These are phyloP conservation scores for Termitomyces sp. DNA, from an alignment of 768 basidiomycete genomes.

Conservation along the genomic window DNA sequence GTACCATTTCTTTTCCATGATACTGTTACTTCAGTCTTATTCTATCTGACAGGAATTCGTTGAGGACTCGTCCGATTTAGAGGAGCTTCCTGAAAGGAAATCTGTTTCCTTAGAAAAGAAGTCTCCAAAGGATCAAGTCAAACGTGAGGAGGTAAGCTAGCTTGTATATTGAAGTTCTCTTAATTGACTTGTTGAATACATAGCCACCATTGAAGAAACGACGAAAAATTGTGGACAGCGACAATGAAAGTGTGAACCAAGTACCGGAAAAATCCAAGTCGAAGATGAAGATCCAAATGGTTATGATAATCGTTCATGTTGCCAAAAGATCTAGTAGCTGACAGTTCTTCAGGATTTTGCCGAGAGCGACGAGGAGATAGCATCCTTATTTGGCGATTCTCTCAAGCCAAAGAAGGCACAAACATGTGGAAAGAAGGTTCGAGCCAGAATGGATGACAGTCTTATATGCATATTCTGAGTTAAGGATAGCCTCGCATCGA, in stretches of 20 bases:
- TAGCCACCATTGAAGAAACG: slow-evolving; percentile 3
- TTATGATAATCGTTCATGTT: background rate
- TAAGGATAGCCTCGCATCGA: slow-evolving; percentile 17
- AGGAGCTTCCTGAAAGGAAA: slow-evolving; percentile 16
- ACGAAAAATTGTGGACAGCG: slow-evolving; percentile 9
- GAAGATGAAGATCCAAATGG: background rate
- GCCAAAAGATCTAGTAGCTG: background rate
- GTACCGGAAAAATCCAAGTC: background rate
- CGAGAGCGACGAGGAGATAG: slow-evolving; percentile 58
- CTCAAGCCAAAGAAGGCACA: slow-evolving; percentile 31
- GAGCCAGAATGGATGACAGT: background rate
- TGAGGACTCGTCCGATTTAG: slow-evolving; percentile 35
- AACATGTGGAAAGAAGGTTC: slow-evolving; percentile 21
- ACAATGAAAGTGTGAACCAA: background rate
- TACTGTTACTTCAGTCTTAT: background rate
- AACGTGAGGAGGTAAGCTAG: slow-evolving; percentile 2
- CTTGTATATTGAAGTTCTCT: background rate
- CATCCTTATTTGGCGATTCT: slow-evolving; percentile 57
- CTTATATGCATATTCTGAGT: background rate
- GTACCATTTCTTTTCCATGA: background rate
- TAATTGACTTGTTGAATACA: background rate
- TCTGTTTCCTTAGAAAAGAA: slow-evolving; percentile 1
- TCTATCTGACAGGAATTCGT: slow-evolving; percentile 28
- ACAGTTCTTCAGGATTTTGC: slow-evolving; percentile 7
- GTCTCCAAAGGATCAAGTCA: background rate